A percentile compares a stretch with the other conserved stretches of the same genome.
Evolutionary conservation across 192 early-diverging fungal species (phyloP).

Genomic region (Coemansia sp.): DNA sequence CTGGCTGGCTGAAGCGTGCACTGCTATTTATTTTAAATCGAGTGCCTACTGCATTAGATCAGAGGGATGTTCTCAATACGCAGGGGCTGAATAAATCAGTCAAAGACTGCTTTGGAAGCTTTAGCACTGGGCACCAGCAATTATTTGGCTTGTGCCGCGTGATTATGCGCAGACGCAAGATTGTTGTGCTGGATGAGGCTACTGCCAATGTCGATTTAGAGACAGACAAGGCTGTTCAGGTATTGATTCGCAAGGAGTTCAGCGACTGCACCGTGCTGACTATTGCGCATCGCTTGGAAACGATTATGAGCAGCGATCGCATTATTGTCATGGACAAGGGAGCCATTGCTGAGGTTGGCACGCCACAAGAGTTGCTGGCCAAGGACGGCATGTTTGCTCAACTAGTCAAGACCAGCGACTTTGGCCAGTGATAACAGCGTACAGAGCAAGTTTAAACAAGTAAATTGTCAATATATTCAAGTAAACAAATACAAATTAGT

Average conservation of each 20-base stretch:
- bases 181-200: constrained; percentile 1
- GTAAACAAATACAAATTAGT: no score
- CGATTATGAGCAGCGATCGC: constrained; percentile 65
- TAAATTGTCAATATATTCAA: no score
- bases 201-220: constrained; percentile 55
- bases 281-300: constrained; percentile 76
- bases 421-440: neutral
- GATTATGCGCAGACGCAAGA: constrained; percentile 57
- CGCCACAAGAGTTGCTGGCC: constrained; percentile 59
- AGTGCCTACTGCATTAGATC: neutral
- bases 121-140: constrained; percentile 62
- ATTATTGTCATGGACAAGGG: constrained; percentile 75
- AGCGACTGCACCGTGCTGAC: constrained; percentile 50
- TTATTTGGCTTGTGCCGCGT: constrained; percentile 66
- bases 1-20: constrained; percentile 4
- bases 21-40: neutral
- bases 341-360: constrained; percentile 61
- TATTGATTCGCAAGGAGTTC: constrained; percentile 57
- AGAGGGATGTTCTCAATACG: neutral
- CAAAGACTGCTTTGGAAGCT: neutral
- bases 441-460: no score
- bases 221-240: constrained; percentile 23
- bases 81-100: neutral
- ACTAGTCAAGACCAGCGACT: neutral
- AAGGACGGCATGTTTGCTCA: constrained; percentile 19